Conservation (phyloP, 2,329 filamentous ascomycete species). For the Rutstroemia sp. region DNA sequence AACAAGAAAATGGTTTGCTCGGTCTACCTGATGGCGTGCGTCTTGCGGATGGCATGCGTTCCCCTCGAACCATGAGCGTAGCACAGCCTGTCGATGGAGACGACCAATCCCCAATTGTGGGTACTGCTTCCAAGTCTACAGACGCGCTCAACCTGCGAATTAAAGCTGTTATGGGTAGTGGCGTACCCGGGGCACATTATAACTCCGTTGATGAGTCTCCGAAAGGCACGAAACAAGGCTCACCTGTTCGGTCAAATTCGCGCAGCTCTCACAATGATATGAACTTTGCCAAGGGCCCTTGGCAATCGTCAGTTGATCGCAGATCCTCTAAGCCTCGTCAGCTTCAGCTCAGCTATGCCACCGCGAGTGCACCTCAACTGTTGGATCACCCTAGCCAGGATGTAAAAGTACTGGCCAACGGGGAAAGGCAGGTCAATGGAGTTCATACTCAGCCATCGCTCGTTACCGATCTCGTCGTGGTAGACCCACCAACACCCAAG, state of each 20-base stretch:
- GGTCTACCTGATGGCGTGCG: slow-evolving; percentile 27
- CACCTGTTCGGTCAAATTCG: slow-evolving; percentile 12
- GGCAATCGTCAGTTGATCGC: slow-evolving; percentile 17
- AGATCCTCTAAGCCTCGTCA: slow-evolving; percentile 28
- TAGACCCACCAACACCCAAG: slow-evolving; percentile 16
- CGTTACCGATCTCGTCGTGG: slow-evolving; percentile 23
- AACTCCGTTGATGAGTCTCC: slow-evolving; percentile 15
- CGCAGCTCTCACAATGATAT: background rate
- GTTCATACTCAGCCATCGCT: slow-evolving; percentile 17
- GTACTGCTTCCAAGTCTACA: slow-evolving; percentile 2
- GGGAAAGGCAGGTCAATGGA: slow-evolving; percentile 10
- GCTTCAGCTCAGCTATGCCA: slow-evolving; percentile 26
- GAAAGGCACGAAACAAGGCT: slow-evolving; percentile 9
- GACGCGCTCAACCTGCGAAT: slow-evolving; percentile 17
- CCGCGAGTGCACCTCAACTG: slow-evolving; percentile 17
- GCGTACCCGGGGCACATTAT: slow-evolving; percentile 16
- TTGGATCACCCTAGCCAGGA: slow-evolving; percentile 13
- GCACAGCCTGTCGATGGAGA: slow-evolving; percentile 16
- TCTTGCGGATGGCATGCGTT: slow-evolving; percentile 26
- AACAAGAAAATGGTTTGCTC: slow-evolving; percentile 29
- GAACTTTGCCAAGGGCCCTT: slow-evolving; percentile 6
- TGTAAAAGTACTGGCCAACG: slow-evolving; percentile 3
- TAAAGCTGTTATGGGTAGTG: slow-evolving; percentile 21
- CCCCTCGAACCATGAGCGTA: slow-evolving; percentile 27
- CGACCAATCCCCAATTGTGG: slow-evolving; percentile 16